phyloP scores from a whole-genome alignment of 345 rosid species.

The Citrus hindsii region DNA sequence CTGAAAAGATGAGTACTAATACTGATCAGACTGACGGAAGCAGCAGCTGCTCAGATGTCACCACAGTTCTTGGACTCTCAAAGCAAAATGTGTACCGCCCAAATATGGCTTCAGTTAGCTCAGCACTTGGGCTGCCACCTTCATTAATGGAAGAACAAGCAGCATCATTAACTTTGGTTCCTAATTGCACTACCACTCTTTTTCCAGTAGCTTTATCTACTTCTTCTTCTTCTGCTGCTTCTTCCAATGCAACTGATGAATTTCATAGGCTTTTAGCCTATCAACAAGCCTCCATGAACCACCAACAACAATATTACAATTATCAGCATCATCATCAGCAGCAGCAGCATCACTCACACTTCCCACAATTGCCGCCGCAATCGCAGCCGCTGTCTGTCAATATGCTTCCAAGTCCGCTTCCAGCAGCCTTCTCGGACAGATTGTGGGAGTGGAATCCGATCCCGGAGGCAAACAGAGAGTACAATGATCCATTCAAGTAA shows the following conservation, averaged over 20 bases:
- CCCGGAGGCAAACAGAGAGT: constrained; percentile 54
- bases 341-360: constrained; percentile 29
- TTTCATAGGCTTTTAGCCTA: constrained; percentile 65
- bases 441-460: constrained; percentile 91
- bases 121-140: constrained; percentile 28
- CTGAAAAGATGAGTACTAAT: constrained; percentile 32
- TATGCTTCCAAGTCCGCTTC: constrained; percentile 25
- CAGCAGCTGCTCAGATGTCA: constrained; percentile 59
- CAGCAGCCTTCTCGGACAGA: constrained; percentile 43
- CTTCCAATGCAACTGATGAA: constrained; percentile 49
- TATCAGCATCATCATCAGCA: constrained; percentile 34
- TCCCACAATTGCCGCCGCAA: constrained; percentile 31
- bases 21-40: constrained; percentile 47
- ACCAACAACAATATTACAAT: constrained; percentile 31
- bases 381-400: constrained; percentile 38
- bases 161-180: constrained; percentile 10
- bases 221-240: constrained; percentile 20
- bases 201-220: constrained; percentile 11
- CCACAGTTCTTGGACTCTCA: constrained; percentile 62
- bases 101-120: constrained; percentile 16
- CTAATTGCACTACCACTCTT: constrained; percentile 21
- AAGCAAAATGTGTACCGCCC: constrained; percentile 51
- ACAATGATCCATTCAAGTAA: constrained; percentile 65
- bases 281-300: constrained; percentile 46
- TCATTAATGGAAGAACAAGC: constrained; percentile 28